A percentile compares a stretch with the other conserved stretches of the same genome.
Conservation (phyloP, 768 basidiomycete species). For the Strobilomyces echinocephalus region DNA sequence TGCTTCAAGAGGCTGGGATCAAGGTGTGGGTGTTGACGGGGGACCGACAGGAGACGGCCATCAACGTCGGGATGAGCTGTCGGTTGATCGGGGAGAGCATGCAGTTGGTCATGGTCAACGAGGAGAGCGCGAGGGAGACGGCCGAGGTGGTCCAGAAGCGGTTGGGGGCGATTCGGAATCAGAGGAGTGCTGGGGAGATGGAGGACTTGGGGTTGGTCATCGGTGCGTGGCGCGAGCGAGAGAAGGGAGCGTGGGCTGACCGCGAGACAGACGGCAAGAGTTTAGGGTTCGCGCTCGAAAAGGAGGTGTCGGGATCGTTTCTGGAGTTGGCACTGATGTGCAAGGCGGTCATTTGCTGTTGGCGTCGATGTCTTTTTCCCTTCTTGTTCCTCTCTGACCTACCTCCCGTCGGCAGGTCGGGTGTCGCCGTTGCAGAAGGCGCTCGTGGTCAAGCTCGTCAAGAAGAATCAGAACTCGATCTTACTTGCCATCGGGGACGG, state of each 20-base stretch:
- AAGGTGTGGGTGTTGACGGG: constrained; percentile 99
- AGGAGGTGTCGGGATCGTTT: constrained; percentile 84
- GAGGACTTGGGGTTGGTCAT: constrained; percentile 96
- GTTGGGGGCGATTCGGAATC: constrained; percentile 87
- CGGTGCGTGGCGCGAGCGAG: constrained; percentile 43
- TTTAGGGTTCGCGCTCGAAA: constrained; percentile 87
- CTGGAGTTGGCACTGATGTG: constrained; percentile 96
- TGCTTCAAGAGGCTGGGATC: constrained; percentile 95
- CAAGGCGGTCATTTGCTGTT: constrained; percentile 97
- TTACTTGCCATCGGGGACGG: constrained; percentile 97
- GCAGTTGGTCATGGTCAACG: constrained; percentile 97
- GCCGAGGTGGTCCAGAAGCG: constrained; percentile 85
- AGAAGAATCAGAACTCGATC: constrained; percentile 90
- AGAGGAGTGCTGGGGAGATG: constrained; percentile 83
- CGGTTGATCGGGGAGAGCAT: constrained; percentile 96
- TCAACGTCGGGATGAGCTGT: constrained; percentile 98
- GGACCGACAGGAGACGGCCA: constrained; percentile 97
- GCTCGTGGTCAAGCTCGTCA: constrained; percentile 96
- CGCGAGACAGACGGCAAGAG: constrained; percentile 80
- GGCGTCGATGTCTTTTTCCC: background rate
- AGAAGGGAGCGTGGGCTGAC: background rate
- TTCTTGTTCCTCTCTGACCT: too few species aligned
- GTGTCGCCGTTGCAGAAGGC: constrained; percentile 98
- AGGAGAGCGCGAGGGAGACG: constrained; percentile 61
- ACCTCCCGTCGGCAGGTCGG: constrained; percentile 47